These are phyloP conservation scores for Penicillium odoratum DNA, from an alignment of 495 filamentous ascomycete species.

Conservation along the genomic window DNA sequence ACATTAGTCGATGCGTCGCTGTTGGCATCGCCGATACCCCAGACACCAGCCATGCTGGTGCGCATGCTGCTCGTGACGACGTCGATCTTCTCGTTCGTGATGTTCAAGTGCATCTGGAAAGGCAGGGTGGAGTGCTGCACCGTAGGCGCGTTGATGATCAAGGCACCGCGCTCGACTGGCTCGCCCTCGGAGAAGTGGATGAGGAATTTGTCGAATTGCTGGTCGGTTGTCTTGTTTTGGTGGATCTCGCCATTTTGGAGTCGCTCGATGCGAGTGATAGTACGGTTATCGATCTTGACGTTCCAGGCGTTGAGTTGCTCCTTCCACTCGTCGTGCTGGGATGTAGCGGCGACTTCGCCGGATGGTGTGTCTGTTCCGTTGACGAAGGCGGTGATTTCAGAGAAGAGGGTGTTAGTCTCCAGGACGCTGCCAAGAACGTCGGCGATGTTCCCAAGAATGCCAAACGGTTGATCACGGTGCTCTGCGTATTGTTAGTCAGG, in stretches of 20 bases:
- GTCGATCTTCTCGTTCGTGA: slow-evolving; percentile 47
- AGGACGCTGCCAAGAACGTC: slow-evolving; percentile 44
- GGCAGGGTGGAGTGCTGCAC: slow-evolving; percentile 42
- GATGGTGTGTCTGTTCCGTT: slow-evolving; percentile 54
- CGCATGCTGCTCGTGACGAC: slow-evolving; percentile 41
- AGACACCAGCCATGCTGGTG: slow-evolving; percentile 52
- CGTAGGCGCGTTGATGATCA: slow-evolving; percentile 51
- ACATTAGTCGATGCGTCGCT: slow-evolving; percentile 58
- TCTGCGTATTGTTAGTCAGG: neutral
- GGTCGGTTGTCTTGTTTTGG: slow-evolving; percentile 35
- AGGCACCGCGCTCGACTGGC: slow-evolving; percentile 45
- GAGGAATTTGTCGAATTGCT: slow-evolving; percentile 50
- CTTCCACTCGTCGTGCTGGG: slow-evolving; percentile 45
- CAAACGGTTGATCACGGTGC: slow-evolving; percentile 56
- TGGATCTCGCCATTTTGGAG: slow-evolving; percentile 40
- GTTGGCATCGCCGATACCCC: slow-evolving; percentile 58
- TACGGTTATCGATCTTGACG: slow-evolving; percentile 54
- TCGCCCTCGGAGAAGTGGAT: slow-evolving; percentile 52
- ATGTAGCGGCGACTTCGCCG: slow-evolving; percentile 35
- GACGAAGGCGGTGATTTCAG: slow-evolving; percentile 48
- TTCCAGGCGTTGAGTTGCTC: slow-evolving; percentile 47
- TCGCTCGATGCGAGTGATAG: slow-evolving; percentile 47
- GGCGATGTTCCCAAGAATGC: slow-evolving; percentile 45
- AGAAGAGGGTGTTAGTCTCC: slow-evolving; percentile 49
- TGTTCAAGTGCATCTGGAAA: slow-evolving; percentile 39